Evolutionary conservation across 208 protist species (phyloP).

Genomic region (Crithidia expoeki): DNA sequence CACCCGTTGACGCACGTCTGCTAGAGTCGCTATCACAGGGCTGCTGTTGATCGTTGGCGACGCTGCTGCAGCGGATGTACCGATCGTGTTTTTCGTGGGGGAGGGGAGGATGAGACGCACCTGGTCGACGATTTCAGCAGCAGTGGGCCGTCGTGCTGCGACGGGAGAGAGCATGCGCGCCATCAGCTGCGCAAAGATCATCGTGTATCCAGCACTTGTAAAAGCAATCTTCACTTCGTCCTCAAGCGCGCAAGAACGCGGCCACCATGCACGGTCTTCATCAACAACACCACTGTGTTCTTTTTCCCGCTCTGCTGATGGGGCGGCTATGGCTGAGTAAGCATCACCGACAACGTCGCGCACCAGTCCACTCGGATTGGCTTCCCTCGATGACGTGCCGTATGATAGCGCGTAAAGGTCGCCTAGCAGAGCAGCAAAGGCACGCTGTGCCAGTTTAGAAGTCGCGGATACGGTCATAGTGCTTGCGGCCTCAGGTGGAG

Average conservation of each 20-base stretch:
- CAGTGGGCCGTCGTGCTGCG: conserved; percentile 31
- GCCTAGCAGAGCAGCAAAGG: conserved; percentile 26
- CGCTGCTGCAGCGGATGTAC: neutral
- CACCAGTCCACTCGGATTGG: neutral
- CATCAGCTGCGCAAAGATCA: conserved; percentile 17
- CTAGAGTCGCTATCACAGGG: neutral
- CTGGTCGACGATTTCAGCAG: conserved; percentile 21
- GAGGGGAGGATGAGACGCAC: conserved; percentile 20
- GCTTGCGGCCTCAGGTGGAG: neutral
- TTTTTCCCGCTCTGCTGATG: neutral
- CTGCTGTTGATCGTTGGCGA: neutral
- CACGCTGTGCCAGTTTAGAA: conserved; percentile 23
- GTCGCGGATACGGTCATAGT: neutral
- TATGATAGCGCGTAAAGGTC: conserved; percentile 25
- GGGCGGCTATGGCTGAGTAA: neutral
- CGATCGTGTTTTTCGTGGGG: neutral
- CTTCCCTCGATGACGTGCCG: neutral
- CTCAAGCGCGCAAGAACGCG: conserved; percentile 31
- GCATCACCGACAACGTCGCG: neutral
- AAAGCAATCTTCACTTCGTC: conserved; percentile 10
- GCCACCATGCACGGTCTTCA: conserved; percentile 21
- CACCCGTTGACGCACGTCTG: neutral
- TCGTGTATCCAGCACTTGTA: conserved; percentile 21
- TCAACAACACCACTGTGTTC: neutral
- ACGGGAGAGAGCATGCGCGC: conserved; percentile 34